Conservation (phyloP, 2,329 filamentous ascomycete genomes). For the Hypoxylon sp. region DNA sequence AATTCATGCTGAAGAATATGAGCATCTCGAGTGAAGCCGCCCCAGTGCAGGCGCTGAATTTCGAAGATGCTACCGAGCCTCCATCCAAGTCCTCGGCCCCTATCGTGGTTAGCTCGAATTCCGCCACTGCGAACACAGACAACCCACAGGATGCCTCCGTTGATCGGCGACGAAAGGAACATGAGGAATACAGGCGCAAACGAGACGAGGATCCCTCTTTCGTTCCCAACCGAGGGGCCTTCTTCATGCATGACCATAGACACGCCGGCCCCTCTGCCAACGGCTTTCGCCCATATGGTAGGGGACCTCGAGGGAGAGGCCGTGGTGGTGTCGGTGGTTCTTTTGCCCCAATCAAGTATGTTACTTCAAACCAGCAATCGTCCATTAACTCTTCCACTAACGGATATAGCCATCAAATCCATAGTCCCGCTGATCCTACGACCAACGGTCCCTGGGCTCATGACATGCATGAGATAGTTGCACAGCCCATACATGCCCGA, state of each 20-base stretch:
- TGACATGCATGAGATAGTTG: constrained; percentile 88
- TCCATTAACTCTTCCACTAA: constrained; percentile 40
- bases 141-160: constrained; percentile 70
- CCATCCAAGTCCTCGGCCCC: constrained; percentile 63
- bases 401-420: constrained; percentile 56
- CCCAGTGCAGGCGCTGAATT: constrained; percentile 62
- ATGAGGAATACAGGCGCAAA: constrained; percentile 91
- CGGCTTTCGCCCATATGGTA: constrained; percentile 80
- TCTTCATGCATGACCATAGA: constrained; percentile 97
- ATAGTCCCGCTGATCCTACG: constrained; percentile 70
- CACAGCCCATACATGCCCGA: constrained; percentile 60
- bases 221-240: constrained; percentile 92
- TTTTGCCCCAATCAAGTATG: constrained; percentile 76
- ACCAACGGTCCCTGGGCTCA: constrained; percentile 89
- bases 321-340: constrained; percentile 71
- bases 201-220: constrained; percentile 92
- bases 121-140: constrained; percentile 59
- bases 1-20: constrained; percentile 71
- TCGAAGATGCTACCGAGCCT: constrained; percentile 59
- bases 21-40: constrained; percentile 62
- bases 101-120: constrained; percentile 69
- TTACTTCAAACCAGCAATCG: constrained; percentile 45
- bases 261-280: constrained; percentile 83
- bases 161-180: constrained; percentile 84
- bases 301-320: constrained; percentile 75